phyloP scores from a whole-genome alignment of 2,329 filamentous ascomycete species.

The Atkinsonella hypoxylon region DNA sequence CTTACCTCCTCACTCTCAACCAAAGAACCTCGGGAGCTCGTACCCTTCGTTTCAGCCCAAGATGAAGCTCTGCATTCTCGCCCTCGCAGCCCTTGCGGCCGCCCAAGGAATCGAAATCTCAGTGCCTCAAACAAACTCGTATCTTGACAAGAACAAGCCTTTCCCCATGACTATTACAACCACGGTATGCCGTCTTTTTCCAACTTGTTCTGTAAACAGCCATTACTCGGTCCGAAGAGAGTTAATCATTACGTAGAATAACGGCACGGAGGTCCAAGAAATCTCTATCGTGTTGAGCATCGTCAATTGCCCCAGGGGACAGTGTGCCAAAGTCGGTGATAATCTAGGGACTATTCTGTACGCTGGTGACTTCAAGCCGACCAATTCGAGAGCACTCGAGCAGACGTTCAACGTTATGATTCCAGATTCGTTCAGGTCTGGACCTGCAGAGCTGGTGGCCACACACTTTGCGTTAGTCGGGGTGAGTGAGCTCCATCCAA shows the following conservation, averaged over 20 bases:
- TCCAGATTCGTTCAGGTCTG: not conserved
- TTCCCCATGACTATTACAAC: not conserved
- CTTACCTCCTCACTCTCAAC: not conserved
- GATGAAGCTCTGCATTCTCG: slow-evolving; percentile 8
- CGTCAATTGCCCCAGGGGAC: not conserved
- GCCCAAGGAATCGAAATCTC: not conserved
- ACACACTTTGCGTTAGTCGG: slow-evolving; percentile 4
- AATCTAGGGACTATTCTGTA: slow-evolving; percentile 1
- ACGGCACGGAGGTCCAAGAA: not conserved
- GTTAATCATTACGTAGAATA: not conserved
- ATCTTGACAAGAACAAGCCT: not conserved
- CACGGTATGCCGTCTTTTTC: not conserved
- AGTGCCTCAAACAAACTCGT: not conserved
- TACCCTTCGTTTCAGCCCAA: too few species aligned
- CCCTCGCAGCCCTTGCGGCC: not conserved
- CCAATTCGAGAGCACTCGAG: not conserved
- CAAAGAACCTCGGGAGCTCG: too few species aligned
- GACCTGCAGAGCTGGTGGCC: slow-evolving; percentile 3
- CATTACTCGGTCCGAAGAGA: too few species aligned
- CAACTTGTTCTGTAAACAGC: too few species aligned
- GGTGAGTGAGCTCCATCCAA: not conserved
- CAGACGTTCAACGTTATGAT: not conserved
- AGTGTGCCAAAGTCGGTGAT: not conserved
- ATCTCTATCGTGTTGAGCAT: slow-evolving; percentile 4
- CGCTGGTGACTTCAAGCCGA: not conserved